A percentile compares a stretch with the other conserved stretches of the same genome.
Evolutionary conservation across 441 rosid genomes (phyloP).

Genomic region (Jatropha podagrica): DNA sequence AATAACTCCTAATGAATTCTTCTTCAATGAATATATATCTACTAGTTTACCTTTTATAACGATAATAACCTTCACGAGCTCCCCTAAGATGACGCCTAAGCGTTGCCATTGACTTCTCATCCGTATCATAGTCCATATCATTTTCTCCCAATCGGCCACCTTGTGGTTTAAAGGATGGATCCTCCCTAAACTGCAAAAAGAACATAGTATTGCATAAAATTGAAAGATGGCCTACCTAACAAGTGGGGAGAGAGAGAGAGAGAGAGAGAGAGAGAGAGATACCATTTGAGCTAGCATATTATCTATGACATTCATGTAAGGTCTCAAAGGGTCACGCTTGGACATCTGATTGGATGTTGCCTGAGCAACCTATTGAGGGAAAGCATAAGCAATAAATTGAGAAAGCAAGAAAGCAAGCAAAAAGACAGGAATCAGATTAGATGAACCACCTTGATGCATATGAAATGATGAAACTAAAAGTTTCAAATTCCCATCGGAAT

Average conservation of each 20-base stretch:
- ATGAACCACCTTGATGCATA: background rate
- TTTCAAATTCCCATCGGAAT: background rate
- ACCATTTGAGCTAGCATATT: conserved; percentile 86
- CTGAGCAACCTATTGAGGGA: conserved; percentile 79
- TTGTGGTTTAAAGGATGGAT: conserved; percentile 94
- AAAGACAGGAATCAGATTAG: background rate
- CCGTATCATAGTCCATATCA: conserved; percentile 99
- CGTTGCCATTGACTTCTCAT: conserved; percentile 99
- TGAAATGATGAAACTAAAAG: background rate
- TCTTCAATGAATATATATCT: background rate
- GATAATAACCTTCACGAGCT: conserved; percentile 91
- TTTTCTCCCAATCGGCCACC: conserved; percentile 97
- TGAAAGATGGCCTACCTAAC: conserved; percentile 10
- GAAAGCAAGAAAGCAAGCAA: background rate
- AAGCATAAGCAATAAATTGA: background rate
- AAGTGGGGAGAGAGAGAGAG: conserved; percentile 4
- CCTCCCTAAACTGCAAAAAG: conserved; percentile 69
- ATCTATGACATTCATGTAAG: conserved; percentile 96
- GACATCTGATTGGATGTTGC: conserved; percentile 99
- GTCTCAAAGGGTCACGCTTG: conserved; percentile 96
- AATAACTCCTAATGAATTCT: conserved; percentile 5
- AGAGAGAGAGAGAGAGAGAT: conserved; percentile 20
- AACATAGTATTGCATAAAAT: conserved; percentile 23
- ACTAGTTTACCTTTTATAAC: conserved; percentile 75
- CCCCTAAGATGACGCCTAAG: conserved; percentile 89